These are phyloP conservation scores for Yamadazyma endophytica DNA, from an alignment of 805 yeast genomes.

Conservation along the genomic window DNA sequence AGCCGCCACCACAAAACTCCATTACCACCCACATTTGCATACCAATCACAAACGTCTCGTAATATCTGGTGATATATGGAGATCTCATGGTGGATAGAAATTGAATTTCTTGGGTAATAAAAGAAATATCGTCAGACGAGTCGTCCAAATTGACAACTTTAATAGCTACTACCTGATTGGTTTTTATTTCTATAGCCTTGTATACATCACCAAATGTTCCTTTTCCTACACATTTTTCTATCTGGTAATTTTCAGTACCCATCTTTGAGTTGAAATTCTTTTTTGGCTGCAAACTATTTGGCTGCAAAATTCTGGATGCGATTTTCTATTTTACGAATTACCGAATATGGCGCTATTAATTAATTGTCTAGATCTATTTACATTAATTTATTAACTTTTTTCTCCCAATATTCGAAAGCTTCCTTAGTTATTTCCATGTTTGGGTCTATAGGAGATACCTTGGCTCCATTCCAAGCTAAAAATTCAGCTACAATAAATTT, in stretches of 20 bases:
- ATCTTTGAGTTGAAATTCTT: conserved; percentile 5
- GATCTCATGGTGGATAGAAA: conserved; percentile 64
- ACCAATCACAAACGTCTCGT: conserved; percentile 59
- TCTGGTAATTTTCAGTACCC: conserved; percentile 16
- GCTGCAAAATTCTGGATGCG: too few species aligned
- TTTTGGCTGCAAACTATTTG: not conserved
- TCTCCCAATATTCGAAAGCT: conserved; percentile 55
- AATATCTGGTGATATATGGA: conserved; percentile 60
- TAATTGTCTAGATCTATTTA: conserved; percentile 1
- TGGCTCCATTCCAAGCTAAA: conserved; percentile 52
- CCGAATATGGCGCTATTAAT: not conserved
- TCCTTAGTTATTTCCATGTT: conserved; percentile 37
- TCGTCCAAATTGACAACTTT: conserved; percentile 81
- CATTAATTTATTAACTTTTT: conserved; percentile 12
- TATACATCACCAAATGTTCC: conserved; percentile 90
- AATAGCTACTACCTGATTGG: conserved; percentile 64
- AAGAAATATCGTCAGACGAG: conserved; percentile 68
- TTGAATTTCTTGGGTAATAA: conserved; percentile 71
- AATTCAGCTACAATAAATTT: conserved; percentile 53
- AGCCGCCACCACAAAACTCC: conserved; percentile 96
- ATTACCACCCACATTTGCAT: conserved; percentile 81
- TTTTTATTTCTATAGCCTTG: conserved; percentile 44
- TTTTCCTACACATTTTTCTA: conserved; percentile 64
- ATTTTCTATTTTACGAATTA: too few species aligned
- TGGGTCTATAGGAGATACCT: conserved; percentile 31